Percentiles rank a stretch among this genome's conserved stretches.
Conservation (phyloP, 2,329 filamentous ascomycete genomes). For the Emergomyces africanus region DNA sequence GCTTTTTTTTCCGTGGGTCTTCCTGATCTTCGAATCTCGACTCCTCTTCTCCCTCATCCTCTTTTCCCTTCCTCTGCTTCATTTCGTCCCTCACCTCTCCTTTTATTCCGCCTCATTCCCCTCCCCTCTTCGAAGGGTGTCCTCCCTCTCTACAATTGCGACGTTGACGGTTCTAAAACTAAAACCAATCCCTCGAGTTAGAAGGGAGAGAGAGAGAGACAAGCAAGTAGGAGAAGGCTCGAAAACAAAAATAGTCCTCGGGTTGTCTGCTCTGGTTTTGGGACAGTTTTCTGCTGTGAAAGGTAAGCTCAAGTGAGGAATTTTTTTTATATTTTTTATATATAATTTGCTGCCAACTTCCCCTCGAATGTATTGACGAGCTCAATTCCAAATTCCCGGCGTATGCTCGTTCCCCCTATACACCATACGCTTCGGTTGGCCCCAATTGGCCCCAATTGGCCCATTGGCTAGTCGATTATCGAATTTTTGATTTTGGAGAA, state of each 20-base stretch:
- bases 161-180: neutral
- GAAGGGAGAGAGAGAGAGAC: neutral
- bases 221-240: neutral
- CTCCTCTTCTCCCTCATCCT: neutral
- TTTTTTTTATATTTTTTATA: neutral
- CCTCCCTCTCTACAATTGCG: neutral
- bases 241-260: neutral
- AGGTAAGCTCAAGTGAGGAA: neutral
- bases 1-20: constrained; percentile 1
- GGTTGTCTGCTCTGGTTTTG: neutral
- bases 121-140: constrained; percentile 10
- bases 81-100: neutral
- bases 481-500: neutral
- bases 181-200: neutral
- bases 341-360: neutral
- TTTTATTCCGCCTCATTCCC: constrained; percentile 2
- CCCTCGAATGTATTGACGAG: neutral
- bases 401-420: neutral
- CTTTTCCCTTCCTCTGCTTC: neutral
- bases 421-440: neutral
- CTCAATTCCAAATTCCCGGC: neutral
- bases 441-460: neutral
- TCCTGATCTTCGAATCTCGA: neutral
- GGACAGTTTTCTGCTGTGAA: neutral
- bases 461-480: neutral